Base-by-base conservation (phyloP, 169 alveolate genomes). In the Eimeria acervulina region DNA sequence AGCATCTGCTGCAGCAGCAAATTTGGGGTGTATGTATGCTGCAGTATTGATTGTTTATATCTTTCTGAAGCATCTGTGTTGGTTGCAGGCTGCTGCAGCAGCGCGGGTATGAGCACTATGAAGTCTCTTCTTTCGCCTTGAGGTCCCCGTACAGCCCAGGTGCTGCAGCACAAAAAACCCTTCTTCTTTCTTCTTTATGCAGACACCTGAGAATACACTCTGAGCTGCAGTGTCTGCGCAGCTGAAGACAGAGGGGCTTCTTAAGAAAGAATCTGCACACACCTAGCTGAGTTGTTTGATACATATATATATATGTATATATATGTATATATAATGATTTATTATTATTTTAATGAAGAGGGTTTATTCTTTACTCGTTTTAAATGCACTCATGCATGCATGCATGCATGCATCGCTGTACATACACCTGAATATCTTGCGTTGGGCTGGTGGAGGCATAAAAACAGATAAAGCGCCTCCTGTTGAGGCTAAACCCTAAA, bases 71-170 rank as follows among this genome's bases (percentile, higher is more conserved):
- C n/a, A n/a, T n/a, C n/a, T n/a, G n/a, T n/a, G n/a, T 76, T 76
- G 87, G 1, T 76, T 76, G 19, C 87, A 81, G 90, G 72, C 28
- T 44, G 12, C 36, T 81, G 0, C 52, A 44, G 90, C 33, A 81
- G 21, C 38, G 72, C 1, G 90, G 90, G 74, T 81, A 81, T 47
- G 90, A 81, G 72, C 93, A 84, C 36, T 84, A 84, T 36, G 93
- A 84, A 44, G 93, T 84, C 3, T 84, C 93, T 2, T 84, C 93
- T 8, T 84, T 84, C 52, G 93, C 93, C 38, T n/a, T 51, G 59
- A 28, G 40, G 40, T 84, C 36, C 15, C 19, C 17, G 40, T 59
- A 55, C 78, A 84, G 80, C 93, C 78, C 61, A 81, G 72, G 59
- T 40, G 66, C 72, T 26, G 36, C 36, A 78, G 52, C 42, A 5